Percentiles rank a stretch among this genome's conserved stretches.
Evolutionary conservation across 2,329 filamentous ascomycete genomes (phyloP).

Genomic region (Phyllosticta paracitricarpa): DNA sequence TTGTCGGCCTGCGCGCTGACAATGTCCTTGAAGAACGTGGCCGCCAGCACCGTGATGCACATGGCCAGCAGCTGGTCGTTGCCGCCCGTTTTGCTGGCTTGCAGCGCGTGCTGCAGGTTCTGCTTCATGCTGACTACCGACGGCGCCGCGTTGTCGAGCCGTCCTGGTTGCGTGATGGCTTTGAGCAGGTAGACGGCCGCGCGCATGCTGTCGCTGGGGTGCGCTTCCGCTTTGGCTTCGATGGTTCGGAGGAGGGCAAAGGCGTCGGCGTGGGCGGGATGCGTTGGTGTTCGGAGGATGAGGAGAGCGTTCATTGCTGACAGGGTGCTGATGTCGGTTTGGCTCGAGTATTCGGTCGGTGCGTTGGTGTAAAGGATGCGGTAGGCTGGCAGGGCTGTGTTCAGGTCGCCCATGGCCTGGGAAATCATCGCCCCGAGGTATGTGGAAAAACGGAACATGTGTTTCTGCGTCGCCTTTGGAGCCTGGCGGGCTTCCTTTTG

Average conservation of each 20-base stretch:
- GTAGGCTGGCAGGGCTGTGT: conserved; percentile 59
- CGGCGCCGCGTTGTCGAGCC: conserved; percentile 25
- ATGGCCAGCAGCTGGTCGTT: conserved; percentile 79
- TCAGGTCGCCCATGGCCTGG: conserved; percentile 66
- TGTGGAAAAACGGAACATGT: conserved; percentile 45
- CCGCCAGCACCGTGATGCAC: conserved; percentile 75
- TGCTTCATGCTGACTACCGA: conserved; percentile 70
- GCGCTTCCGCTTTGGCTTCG: conserved; percentile 55
- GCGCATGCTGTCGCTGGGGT: conserved; percentile 64
- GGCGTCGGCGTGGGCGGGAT: conserved; percentile 36
- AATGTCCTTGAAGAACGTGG: conserved; percentile 69
- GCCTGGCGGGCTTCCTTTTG: conserved; percentile 27
- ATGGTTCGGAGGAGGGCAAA: conserved; percentile 54
- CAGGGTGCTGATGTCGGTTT: conserved; percentile 36
- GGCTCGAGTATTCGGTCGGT: conserved; percentile 16
- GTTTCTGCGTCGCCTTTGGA: conserved; percentile 30
- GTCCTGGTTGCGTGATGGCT: conserved; percentile 30
- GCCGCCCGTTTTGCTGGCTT: conserved; percentile 54
- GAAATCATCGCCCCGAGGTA: conserved; percentile 69
- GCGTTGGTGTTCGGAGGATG: conserved; percentile 32
- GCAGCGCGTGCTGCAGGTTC: conserved; percentile 63
- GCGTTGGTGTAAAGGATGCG: conserved; percentile 41
- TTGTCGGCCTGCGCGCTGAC: conserved; percentile 53
- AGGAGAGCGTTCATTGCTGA: conserved; percentile 39
- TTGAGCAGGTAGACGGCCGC: conserved; percentile 69